These are phyloP conservation scores for Artemisia tridentata DNA, from an alignment of 129 eudicot species.

Conservation along the genomic window DNA sequence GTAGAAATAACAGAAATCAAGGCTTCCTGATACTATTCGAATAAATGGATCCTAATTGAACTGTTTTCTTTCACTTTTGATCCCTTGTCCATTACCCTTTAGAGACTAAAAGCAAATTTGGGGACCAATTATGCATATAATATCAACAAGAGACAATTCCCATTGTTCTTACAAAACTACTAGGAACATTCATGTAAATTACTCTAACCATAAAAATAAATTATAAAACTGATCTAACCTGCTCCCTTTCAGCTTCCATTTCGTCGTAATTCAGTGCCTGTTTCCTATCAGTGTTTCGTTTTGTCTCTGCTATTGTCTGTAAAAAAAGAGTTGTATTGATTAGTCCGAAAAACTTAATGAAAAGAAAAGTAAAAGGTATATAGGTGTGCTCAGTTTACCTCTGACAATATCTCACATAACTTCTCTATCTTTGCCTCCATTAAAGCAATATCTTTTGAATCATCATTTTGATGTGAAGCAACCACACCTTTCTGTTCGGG, in stretches of 20 bases:
- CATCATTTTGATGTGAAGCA: conserved; percentile 47
- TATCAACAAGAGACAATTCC: too few relatives aligned
- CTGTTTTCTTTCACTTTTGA: too few relatives aligned
- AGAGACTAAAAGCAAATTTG: background rate
- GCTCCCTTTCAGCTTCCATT: conserved; percentile 69
- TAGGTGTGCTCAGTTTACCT: conserved; percentile 38
- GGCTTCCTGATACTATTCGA: too few relatives aligned
- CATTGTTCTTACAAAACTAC: background rate
- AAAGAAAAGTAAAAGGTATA: background rate
- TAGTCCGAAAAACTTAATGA: background rate
- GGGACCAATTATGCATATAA: background rate
- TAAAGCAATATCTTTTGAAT: conserved; percentile 67
- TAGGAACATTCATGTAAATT: background rate
- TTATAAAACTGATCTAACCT: conserved; percentile 41
- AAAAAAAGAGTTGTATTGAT: conserved; percentile 14
- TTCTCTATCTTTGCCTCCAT: conserved; percentile 77
- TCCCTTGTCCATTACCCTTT: too few relatives aligned
- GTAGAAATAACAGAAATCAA: too few relatives aligned
- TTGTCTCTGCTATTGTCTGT: conserved; percentile 83
- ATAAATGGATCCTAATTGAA: too few relatives aligned
- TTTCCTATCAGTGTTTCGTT: conserved; percentile 81
- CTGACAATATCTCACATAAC: conserved; percentile 75
- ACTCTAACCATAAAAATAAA: background rate
- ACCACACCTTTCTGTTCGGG: conserved; percentile 55
- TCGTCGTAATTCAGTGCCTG: conserved; percentile 91